Evolutionary conservation across 78 protist species (phyloP).

Genomic region (Anaeramoeba ignava): DNA sequence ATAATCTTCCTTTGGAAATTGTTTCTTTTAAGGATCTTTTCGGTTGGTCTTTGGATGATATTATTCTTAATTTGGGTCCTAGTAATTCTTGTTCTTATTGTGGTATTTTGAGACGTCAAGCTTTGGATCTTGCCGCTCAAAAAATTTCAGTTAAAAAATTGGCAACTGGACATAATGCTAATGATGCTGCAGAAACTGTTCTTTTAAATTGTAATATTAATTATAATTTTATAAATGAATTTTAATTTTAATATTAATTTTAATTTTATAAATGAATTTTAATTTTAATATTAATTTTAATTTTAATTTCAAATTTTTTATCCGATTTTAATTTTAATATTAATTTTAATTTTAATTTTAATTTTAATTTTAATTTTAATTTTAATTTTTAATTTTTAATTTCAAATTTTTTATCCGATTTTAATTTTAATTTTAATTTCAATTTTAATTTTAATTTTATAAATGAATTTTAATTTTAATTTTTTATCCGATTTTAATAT

Average conservation of each 20-base stretch:
- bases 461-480: too few relatives aligned
- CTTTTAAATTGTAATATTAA: constrained; percentile 51
- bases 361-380: constrained; percentile 5
- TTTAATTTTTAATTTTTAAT: not conserved
- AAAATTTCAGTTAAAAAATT: constrained; percentile 30
- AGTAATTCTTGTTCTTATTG: constrained; percentile 58
- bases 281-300: too few relatives aligned
- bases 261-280: too few relatives aligned
- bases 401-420: too few relatives aligned
- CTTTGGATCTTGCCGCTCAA: constrained; percentile 73
- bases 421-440: too few relatives aligned
- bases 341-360: not conserved
- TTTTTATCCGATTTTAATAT: constrained; percentile 6
- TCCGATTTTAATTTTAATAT: not conserved
- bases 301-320: too few relatives aligned
- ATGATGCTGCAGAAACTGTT: constrained; percentile 82
- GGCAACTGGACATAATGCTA: constrained; percentile 85
- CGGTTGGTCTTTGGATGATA: constrained; percentile 84
- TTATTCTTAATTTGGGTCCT: constrained; percentile 47
- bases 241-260: too few relatives aligned
- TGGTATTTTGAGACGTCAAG: constrained; percentile 82
- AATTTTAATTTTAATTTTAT: too few relatives aligned
- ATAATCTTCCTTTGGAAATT: constrained; percentile 57
- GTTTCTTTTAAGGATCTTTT: constrained; percentile 68
- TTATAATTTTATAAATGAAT: not conserved